Evolutionary conservation across 2,329 filamentous ascomycete species (phyloP), one percentile per base, ranked within the genome.

Genomic region (Alternaria ventricosa): DNA sequence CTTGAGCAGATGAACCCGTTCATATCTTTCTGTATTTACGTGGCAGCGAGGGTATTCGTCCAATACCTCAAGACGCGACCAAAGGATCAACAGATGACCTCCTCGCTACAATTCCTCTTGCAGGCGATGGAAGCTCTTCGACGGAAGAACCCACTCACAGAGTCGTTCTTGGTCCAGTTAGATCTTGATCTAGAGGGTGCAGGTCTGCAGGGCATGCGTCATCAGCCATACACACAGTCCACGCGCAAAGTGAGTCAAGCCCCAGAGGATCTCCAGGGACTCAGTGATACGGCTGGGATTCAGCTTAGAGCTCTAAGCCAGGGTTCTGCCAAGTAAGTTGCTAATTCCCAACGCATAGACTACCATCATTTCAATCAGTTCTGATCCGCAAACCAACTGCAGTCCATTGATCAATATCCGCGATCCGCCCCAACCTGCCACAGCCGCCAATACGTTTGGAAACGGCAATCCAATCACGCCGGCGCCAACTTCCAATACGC

Each of bases 41-140:
- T 98, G n/a, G 92, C 95, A 11, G 93, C 95, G 22, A 88, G 96
- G 55, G 95, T 98, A 0, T 98, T 98, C 75, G 91, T 98, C 8
- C 95, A 98, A 78, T 97, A 96, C 74, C 85, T 98, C n/a, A 97
- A 97, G 80, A 96, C 92, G 60, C 87, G 91, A n/a, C 93, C 94
- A 0, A 90, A 95, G 28, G 95, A 98, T 79, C 88, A 86, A 75
- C 92, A 89, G 79, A 92, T 88, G 68, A 88, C 85, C 18, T 91
- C 95, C 60, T 94, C 94, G 0, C 83, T 98, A n/a, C 90, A 94
- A 60, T 98, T 99, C 77, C 86, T 98, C 15, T 86, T 98, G 3
- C 90, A 91, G 20, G 94, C 95, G 6, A 97, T 99, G 89, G 92
- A 94, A 69, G 93, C 92, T 5, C 82, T 98, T 69, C 97, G 96